Conservation (phyloP, 2,329 filamentous ascomycete genomes). For the Stemphylium lycopersici region DNA sequence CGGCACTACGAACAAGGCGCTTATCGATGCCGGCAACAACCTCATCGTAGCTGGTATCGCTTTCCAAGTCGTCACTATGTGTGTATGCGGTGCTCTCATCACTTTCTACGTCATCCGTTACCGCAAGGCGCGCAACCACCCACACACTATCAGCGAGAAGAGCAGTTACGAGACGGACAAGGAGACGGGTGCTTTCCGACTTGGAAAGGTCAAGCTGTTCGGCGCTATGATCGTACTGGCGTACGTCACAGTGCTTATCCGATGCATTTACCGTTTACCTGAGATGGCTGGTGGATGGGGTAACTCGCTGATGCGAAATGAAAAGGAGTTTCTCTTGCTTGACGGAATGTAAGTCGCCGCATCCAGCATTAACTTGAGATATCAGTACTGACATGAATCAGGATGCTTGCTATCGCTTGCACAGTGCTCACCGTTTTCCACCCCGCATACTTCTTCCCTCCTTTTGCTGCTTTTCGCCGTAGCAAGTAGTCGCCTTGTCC, state of each 20-base stretch:
- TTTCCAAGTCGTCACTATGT: slow-evolving; percentile 60
- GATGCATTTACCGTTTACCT: slow-evolving; percentile 55
- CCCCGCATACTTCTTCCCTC: slow-evolving; percentile 37
- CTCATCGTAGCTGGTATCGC: slow-evolving; percentile 63
- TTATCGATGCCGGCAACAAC: slow-evolving; percentile 54
- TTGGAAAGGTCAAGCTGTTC: slow-evolving; percentile 31
- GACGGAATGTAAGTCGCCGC: slow-evolving; percentile 49
- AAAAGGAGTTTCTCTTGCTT: slow-evolving; percentile 55
- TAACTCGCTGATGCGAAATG: slow-evolving; percentile 53
- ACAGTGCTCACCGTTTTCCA: slow-evolving; percentile 32
- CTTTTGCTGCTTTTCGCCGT: slow-evolving; percentile 32
- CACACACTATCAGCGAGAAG: slow-evolving; percentile 25
- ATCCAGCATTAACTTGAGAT: background rate
- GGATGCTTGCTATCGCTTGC: slow-evolving; percentile 40
- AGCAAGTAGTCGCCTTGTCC: slow-evolving; percentile 6
- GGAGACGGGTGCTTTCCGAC: slow-evolving; percentile 21
- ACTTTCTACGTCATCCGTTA: slow-evolving; percentile 42
- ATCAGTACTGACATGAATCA: slow-evolving; percentile 11
- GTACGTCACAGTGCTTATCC: slow-evolving; percentile 53
- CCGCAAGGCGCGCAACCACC: slow-evolving; percentile 22
- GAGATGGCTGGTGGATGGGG: slow-evolving; percentile 55
- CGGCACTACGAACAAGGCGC: slow-evolving; percentile 32
- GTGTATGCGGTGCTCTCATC: slow-evolving; percentile 53
- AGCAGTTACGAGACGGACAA: slow-evolving; percentile 31
- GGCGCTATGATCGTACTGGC: slow-evolving; percentile 41